Conservation (phyloP, 331 rosid genomes). For the Spiraea crenata region DNA sequence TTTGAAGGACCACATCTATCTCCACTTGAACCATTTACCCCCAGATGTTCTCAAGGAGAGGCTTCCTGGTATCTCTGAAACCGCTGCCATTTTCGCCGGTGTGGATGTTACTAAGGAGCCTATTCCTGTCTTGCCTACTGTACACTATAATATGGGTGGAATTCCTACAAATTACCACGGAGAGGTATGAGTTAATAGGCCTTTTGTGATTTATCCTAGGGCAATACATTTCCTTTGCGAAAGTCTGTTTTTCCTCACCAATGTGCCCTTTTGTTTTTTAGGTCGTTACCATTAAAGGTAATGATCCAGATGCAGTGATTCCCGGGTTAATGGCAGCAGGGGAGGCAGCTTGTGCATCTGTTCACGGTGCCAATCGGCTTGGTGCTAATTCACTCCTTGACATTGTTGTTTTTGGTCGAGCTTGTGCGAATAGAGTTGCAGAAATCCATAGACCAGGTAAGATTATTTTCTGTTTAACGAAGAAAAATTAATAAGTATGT, state of each 20-base stretch:
- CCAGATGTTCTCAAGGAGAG: conserved; percentile 99
- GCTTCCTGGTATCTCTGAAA: conserved; percentile 99
- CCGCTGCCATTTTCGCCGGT: conserved; percentile 99
- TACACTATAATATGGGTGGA: conserved; percentile 99
- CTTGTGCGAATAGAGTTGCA: conserved; percentile 98
- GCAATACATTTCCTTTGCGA: neutral
- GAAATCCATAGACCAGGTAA: conserved; percentile 86
- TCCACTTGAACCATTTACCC: conserved; percentile 95
- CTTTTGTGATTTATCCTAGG: neutral
- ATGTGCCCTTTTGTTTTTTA: conserved; percentile 28
- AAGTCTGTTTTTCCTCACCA: conserved; percentile 19
- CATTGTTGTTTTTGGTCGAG: conserved; percentile 97
- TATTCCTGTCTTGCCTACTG: conserved; percentile 96
- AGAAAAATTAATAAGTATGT: neutral
- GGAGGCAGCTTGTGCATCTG: conserved; percentile 98
- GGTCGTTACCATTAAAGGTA: conserved; percentile 76
- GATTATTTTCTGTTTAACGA: conserved; percentile 18
- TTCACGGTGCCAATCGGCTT: conserved; percentile 99
- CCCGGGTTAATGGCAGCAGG: conserved; percentile 99
- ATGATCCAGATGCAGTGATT: conserved; percentile 70
- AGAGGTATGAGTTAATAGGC: conserved; percentile 53
- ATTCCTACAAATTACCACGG: conserved; percentile 90
- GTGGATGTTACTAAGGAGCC: conserved; percentile 99
- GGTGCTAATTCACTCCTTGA: conserved; percentile 99
- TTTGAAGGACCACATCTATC: conserved; percentile 96